These are phyloP conservation scores for Blakeslea trispora DNA, from an alignment of 371 early-diverging fungal genomes.

Conservation along the genomic window DNA sequence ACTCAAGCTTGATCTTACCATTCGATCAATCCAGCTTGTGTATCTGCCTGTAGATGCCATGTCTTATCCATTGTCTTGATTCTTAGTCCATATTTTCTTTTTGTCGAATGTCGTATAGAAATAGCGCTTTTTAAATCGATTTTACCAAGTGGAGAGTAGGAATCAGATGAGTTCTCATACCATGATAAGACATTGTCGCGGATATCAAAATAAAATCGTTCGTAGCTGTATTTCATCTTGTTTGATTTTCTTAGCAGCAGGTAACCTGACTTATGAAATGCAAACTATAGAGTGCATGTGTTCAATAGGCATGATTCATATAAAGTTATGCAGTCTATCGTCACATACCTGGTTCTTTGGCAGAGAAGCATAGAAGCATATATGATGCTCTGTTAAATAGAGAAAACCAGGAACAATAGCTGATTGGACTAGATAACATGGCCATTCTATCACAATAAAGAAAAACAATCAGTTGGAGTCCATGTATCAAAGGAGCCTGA, in stretches of 20 bases:
- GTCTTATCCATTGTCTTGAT: conserved; percentile 57
- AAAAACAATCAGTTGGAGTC: not conserved
- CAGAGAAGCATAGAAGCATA: conserved; percentile 75
- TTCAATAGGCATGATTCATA: not conserved
- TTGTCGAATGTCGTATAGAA: conserved; percentile 52
- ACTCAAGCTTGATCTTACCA: too few relatives aligned
- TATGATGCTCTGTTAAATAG: conserved; percentile 68
- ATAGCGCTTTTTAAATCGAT: conserved; percentile 70
- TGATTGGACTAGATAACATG: conserved; percentile 72
- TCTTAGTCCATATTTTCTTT: conserved; percentile 56
- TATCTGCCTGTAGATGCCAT: conserved; percentile 61
- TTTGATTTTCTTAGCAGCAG: conserved; percentile 52
- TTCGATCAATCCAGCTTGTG: conserved; percentile 50
- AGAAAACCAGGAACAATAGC: conserved; percentile 72
- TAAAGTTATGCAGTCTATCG: not conserved
- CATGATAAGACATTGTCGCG: conserved; percentile 64
- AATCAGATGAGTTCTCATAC: conserved; percentile 64
- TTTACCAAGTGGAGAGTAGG: conserved; percentile 69
- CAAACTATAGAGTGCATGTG: conserved; percentile 36
- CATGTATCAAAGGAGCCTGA: not conserved
- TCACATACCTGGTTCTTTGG: conserved; percentile 51
- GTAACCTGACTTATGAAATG: conserved; percentile 65
- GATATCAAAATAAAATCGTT: conserved; percentile 72
- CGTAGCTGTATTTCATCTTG: conserved; percentile 43
- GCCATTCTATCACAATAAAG: conserved; percentile 54